phyloP scores from a whole-genome alignment of 2,329 filamentous ascomycete genomes.

The Blastomyces silverae region DNA sequence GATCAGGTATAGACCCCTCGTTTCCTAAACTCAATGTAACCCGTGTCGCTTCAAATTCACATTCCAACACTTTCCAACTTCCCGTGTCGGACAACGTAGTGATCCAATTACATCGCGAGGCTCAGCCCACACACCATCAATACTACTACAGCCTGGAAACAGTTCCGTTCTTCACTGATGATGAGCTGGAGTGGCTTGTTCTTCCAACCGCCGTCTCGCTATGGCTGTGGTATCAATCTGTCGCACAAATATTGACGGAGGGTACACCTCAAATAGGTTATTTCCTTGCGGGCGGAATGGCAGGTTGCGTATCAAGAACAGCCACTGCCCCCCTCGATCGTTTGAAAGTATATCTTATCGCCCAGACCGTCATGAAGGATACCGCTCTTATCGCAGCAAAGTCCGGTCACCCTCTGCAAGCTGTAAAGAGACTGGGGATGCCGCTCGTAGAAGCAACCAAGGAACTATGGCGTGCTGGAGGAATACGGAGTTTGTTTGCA shows the following conservation, averaged over 20 bases:
- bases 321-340: constrained; percentile 93
- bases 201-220: constrained; percentile 39
- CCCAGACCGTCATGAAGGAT: constrained; percentile 63
- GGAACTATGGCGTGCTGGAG: constrained; percentile 78
- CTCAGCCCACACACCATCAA: constrained; percentile 14
- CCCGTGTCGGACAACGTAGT: constrained; percentile 16
- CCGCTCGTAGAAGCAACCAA: constrained; percentile 67
- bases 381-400: constrained; percentile 61
- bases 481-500: constrained; percentile 83
- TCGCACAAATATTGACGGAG: constrained; percentile 43
- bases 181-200: constrained; percentile 39
- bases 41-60: constrained; percentile 12
- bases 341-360: constrained; percentile 93
- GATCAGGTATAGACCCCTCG: constrained; percentile 67
- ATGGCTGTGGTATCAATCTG: constrained; percentile 40
- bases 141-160: constrained; percentile 9
- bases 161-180: constrained; percentile 25
- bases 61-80: constrained; percentile 22
- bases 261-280: constrained; percentile 64
- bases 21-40: constrained; percentile 34
- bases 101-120: constrained; percentile 18
- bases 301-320: constrained; percentile 90
- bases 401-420: constrained; percentile 59
- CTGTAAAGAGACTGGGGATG: constrained; percentile 57
- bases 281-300: constrained; percentile 90